phyloP scores from a whole-genome alignment of 1,284 basidiomycete species.

The Puccinia coronata region DNA sequence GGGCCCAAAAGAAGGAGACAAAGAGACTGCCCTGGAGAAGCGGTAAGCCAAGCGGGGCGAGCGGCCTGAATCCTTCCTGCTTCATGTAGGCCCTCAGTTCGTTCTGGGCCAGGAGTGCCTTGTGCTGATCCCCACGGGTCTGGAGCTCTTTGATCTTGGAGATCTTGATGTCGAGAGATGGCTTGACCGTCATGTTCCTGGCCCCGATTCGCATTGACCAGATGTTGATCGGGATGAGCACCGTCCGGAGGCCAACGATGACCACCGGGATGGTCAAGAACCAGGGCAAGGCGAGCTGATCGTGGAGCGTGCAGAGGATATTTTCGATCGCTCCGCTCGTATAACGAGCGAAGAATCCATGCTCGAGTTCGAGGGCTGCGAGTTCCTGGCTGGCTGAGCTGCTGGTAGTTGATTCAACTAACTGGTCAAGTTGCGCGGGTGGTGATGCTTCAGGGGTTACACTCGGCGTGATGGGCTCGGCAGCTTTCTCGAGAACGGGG shows the following conservation, averaged over 20 bases:
- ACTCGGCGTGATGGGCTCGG: neutral
- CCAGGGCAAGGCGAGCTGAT: constrained; percentile 30
- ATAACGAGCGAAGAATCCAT: constrained; percentile 30
- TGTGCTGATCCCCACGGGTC: constrained; percentile 18
- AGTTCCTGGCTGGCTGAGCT: constrained; percentile 30
- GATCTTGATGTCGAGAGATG: constrained; percentile 25
- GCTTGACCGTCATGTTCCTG: constrained; percentile 26
- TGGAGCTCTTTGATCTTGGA: constrained; percentile 30
- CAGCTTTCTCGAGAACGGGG: neutral
- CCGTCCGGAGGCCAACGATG: constrained; percentile 29
- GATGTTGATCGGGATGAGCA: constrained; percentile 36
- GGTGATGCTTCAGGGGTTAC: neutral
- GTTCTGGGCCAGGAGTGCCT: constrained; percentile 25
- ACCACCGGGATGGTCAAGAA: constrained; percentile 30
- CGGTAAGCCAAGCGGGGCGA: constrained; percentile 36
- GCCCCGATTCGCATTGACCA: constrained; percentile 39
- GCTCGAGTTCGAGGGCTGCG: constrained; percentile 28
- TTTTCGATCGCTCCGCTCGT: constrained; percentile 29
- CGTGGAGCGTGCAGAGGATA: constrained; percentile 20
- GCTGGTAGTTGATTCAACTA: neutral
- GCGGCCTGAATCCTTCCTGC: constrained; percentile 31
- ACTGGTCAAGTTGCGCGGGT: neutral
- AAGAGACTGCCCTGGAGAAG: constrained; percentile 39
- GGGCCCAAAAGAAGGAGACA: constrained; percentile 46
- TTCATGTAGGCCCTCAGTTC: constrained; percentile 37